Evolutionary conservation across 768 basidiomycete species (phyloP).

Genomic region (Lyophyllum decastes): DNA sequence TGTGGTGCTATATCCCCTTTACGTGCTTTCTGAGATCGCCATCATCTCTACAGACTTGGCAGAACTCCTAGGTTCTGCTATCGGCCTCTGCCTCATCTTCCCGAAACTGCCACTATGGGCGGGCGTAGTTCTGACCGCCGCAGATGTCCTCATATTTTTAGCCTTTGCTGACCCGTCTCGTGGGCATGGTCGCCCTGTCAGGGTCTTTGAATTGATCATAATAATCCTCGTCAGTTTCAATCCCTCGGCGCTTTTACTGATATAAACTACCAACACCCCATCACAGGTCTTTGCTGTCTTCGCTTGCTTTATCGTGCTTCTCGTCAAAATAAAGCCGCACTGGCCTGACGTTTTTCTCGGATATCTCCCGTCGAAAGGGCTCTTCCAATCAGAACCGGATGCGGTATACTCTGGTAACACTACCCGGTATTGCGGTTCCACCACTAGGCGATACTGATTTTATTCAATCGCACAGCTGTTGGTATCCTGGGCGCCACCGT

Average conservation of each 20-base stretch:
- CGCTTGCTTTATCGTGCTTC: constrained; percentile 64
- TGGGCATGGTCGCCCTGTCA: constrained; percentile 52
- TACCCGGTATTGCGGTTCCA: neutral
- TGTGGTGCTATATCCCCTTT: constrained; percentile 56
- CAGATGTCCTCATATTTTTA: constrained; percentile 62
- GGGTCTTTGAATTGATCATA: constrained; percentile 57
- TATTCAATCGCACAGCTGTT: constrained; percentile 38
- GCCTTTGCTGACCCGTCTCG: constrained; percentile 60
- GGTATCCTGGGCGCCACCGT: constrained; percentile 72
- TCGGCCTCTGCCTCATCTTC: constrained; percentile 66
- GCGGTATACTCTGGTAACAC: constrained; percentile 55
- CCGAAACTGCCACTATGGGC: constrained; percentile 59
- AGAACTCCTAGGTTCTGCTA: constrained; percentile 69
- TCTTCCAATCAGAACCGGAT: constrained; percentile 46
- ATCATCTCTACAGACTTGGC: constrained; percentile 72
- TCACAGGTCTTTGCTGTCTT: constrained; percentile 60
- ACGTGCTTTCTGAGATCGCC: constrained; percentile 54
- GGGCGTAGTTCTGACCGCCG: constrained; percentile 55
- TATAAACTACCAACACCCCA: constrained; percentile 14
- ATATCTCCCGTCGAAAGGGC: constrained; percentile 58
- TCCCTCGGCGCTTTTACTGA: constrained; percentile 13
- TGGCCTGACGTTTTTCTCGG: constrained; percentile 72
- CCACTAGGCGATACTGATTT: constrained; percentile 19
- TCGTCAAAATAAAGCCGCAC: constrained; percentile 59
- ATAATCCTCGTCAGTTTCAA: constrained; percentile 48